Conservation (phyloP, 108 stramenopile genomes). For the Cyclotella cryptica region DNA sequence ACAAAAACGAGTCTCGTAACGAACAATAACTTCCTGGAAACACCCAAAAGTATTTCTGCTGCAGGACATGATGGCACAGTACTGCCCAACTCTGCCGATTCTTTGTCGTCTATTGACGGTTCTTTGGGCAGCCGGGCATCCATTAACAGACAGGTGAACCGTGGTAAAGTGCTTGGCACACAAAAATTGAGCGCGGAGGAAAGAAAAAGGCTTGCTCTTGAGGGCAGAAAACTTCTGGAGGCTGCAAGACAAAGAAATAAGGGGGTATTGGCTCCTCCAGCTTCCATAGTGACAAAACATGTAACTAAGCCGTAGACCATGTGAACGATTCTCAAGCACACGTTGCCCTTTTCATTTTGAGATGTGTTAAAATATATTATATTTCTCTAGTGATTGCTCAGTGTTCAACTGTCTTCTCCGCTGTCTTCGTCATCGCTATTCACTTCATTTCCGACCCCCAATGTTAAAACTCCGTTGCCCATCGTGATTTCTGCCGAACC, state of each 20-base stretch:
- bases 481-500: conserved; percentile 52
- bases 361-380: background rate
- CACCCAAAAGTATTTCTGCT: conserved; percentile 17
- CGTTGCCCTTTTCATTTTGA: too few relatives aligned
- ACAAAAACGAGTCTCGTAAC: background rate
- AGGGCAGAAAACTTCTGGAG: conserved; percentile 18
- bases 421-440: conserved; percentile 54
- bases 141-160: conserved; percentile 42
- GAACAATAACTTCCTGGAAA: background rate
- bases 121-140: conserved; percentile 47
- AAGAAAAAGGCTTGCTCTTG: conserved; percentile 14
- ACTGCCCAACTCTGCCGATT: conserved; percentile 26
- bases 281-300: conserved; percentile 16
- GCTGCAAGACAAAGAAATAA: conserved; percentile 18
- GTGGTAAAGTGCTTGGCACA: conserved; percentile 39
- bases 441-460: conserved; percentile 61
- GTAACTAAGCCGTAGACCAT: background rate
- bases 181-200: conserved; percentile 49
- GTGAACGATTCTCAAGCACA: background rate
- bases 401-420: conserved; percentile 29
- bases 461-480: conserved; percentile 51
- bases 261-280: conserved; percentile 1
- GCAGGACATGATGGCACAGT: background rate
- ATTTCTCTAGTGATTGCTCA: background rate
- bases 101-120: conserved; percentile 46